Percentiles rank a stretch among this genome's conserved stretches.
Evolutionary conservation across 2,329 filamentous ascomycete genomes (phyloP).

Genomic region (Beauveria pseudobassiana): DNA sequence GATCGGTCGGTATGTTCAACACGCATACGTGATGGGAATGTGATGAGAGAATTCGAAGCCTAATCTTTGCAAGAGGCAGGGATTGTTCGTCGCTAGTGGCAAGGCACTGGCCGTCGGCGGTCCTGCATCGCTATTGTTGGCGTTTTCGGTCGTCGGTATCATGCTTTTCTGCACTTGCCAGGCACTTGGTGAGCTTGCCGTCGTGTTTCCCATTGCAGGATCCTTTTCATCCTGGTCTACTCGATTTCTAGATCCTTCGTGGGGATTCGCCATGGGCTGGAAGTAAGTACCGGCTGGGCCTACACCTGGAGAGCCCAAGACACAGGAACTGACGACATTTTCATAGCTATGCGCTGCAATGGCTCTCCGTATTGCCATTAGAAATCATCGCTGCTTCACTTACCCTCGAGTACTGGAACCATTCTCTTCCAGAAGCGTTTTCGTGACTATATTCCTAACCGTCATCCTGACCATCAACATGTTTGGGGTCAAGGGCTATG

Average conservation of each 20-base stretch:
- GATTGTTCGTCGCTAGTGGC: conserved; percentile 72
- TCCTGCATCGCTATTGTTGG: conserved; percentile 63
- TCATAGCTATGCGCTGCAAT: conserved; percentile 74
- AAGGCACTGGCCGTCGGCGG: conserved; percentile 58
- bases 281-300: conserved; percentile 45
- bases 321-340: background rate
- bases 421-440: conserved; percentile 58
- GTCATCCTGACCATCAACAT: conserved; percentile 76
- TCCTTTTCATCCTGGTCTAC: conserved; percentile 81
- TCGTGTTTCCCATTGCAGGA: conserved; percentile 74
- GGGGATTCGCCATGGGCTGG: conserved; percentile 86
- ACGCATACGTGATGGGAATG: background rate
- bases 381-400: conserved; percentile 84
- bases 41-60: background rate
- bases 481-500: conserved; percentile 82
- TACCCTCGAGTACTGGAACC: conserved; percentile 75
- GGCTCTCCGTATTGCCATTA: conserved; percentile 74
- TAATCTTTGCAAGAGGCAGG: conserved; percentile 36
- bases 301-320: background rate
- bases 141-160: conserved; percentile 62
- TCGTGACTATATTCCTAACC: conserved; percentile 73
- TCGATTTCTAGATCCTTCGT: conserved; percentile 77
- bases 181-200: conserved; percentile 76
- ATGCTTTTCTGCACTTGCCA: conserved; percentile 86
- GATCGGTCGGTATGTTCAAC: conserved; percentile 57